These are phyloP conservation scores for Trypanosoma platydactyli DNA, from an alignment of 208 protist species.

Conservation along the genomic window DNA sequence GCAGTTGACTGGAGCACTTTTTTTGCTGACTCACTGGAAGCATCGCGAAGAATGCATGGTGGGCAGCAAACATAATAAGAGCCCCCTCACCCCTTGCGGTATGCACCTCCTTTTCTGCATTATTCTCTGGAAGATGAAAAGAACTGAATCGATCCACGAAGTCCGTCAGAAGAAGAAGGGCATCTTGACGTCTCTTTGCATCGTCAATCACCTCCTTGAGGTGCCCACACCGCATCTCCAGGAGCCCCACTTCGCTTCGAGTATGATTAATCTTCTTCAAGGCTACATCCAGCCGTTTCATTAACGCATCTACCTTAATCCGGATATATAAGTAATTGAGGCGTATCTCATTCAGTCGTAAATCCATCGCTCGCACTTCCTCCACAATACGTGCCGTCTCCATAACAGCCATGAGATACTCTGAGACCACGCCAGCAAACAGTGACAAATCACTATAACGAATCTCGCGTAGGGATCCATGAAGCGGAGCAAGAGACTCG, in stretches of 20 bases:
- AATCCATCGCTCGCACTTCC: conserved; percentile 4
- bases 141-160: conserved; percentile 68
- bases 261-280: background rate
- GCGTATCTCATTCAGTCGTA: conserved; percentile 23
- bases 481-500: conserved; percentile 27
- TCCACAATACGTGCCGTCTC: conserved; percentile 30
- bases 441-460: conserved; percentile 46
- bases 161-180: conserved; percentile 50
- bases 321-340: conserved; percentile 10
- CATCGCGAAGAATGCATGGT: conserved; percentile 52
- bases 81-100: conserved; percentile 49
- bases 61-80: conserved; percentile 64
- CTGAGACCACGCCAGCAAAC: conserved; percentile 45
- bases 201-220: conserved; percentile 26
- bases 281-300: background rate
- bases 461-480: conserved; percentile 45
- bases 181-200: conserved; percentile 32
- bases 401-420: conserved; percentile 58
- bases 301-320: conserved; percentile 21
- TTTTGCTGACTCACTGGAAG: conserved; percentile 20
- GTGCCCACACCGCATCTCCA: conserved; percentile 24
- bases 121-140: conserved; percentile 32
- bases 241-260: background rate
- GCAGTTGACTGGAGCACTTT: conserved; percentile 24
- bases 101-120: conserved; percentile 26